phyloP scores from a whole-genome alignment of 345 rosid genomes.

The Eucalyptus polyanthemos region DNA sequence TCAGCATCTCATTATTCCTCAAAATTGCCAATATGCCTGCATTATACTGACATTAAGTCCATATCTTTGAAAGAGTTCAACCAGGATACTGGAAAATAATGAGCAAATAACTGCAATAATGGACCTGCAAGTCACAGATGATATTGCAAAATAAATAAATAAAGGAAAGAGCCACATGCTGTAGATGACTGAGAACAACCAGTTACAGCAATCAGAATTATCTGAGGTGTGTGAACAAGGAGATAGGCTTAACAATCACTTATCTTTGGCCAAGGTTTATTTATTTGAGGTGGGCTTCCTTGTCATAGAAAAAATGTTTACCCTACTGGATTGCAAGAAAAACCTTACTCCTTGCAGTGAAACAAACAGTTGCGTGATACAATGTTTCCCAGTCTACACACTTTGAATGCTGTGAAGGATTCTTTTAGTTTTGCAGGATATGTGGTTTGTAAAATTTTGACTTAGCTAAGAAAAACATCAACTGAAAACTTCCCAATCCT shows the following conservation, averaged over 20 bases:
- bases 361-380: not conserved
- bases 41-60: not conserved
- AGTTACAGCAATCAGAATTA: not conserved
- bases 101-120: not conserved
- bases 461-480: not conserved
- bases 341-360: not conserved
- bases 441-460: not conserved
- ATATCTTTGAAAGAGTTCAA: not conserved
- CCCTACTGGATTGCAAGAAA: not conserved
- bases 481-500: not conserved
- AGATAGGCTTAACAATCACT: not conserved
- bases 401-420: not conserved
- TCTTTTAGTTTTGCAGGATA: not conserved
- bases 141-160: not conserved
- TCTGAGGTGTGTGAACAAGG: not conserved
- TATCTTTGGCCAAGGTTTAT: not conserved
- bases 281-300: not conserved
- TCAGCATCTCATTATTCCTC: constrained; percentile 84
- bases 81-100: not conserved
- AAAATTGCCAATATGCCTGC: constrained; percentile 89
- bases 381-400: not conserved
- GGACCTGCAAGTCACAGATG: not conserved
- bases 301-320: not conserved
- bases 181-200: not conserved
- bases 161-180: not conserved